Percentiles rank a stretch among this genome's conserved stretches.
phyloP scores from a whole-genome alignment of 2,329 filamentous ascomycete species.

The Aspergillus bombycis region DNA sequence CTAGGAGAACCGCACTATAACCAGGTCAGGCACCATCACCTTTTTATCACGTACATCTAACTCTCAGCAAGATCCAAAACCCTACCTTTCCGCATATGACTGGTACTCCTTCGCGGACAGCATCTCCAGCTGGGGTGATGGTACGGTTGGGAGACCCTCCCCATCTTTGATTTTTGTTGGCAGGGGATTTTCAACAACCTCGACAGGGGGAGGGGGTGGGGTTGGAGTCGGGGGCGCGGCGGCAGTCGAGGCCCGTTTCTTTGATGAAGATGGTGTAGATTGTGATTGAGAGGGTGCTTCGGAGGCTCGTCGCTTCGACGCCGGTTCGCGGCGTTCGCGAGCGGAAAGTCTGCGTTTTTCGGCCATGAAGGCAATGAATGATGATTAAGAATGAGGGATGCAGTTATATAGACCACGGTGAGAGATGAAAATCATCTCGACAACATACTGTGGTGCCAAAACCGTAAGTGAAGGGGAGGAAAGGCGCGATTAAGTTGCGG shows the following conservation, averaged over 20 bases:
- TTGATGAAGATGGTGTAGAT: conserved; percentile 26
- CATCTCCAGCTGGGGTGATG: conserved; percentile 51
- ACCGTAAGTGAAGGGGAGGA: background rate
- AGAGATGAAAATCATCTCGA: conserved; percentile 13
- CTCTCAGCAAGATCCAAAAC: background rate
- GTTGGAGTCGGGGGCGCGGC: conserved; percentile 27
- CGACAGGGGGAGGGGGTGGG: conserved; percentile 31
- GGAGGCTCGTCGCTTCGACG: conserved; percentile 47
- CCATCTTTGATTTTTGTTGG: conserved; percentile 58
- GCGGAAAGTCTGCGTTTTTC: conserved; percentile 49
- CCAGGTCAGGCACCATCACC: conserved; percentile 18
- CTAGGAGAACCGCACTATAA: conserved; percentile 57
- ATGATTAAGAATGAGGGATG: conserved; percentile 6
- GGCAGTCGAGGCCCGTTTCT: conserved; percentile 41
- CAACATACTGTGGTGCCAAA: background rate
- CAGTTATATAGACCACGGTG: background rate
- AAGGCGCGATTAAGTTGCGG: conserved; percentile 1
- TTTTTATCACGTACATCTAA: background rate
- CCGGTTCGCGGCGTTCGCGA: conserved; percentile 48
- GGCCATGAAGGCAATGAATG: conserved; percentile 33
- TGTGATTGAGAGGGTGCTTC: conserved; percentile 39
- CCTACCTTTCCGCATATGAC: conserved; percentile 59
- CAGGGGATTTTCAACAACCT: conserved; percentile 45
- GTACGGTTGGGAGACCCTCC: conserved; percentile 57
- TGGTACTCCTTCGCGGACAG: conserved; percentile 60